Evolutionary conservation across 225 moss, liverwort and hornwort genomes (phyloP), one percentile per base, ranked within the genome.

Genomic region (Climacium dendroides): DNA sequence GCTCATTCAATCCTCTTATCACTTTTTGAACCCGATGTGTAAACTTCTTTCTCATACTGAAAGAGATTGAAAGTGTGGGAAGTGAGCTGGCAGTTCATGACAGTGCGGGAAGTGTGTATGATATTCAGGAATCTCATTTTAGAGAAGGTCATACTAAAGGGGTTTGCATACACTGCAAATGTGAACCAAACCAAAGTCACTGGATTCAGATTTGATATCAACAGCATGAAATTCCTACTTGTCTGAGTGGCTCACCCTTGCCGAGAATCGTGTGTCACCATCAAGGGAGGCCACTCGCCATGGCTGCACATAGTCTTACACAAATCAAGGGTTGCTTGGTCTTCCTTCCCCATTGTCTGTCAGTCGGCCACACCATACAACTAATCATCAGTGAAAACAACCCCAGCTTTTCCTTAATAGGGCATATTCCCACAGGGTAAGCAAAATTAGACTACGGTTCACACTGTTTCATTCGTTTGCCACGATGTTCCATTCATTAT

Each of bases 201-300:
- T 57, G 34, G 70, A 55, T 5, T 32, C 35, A 59, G 28, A 70
- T 23, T 19, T 74, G 41, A 65, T 41, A 65, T 54, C 54, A 64
- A 77, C 39, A 64, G 65, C 23, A 65, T 41, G 54, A 77, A 64
- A 32, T 32, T 43, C 85, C 54, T 64, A 32, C n/a, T 77, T 54
- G 34, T 32, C 74, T 61, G n/a, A 37, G 85, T 61, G 74, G 67
- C 58, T 78, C 83, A 98, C 98, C 98, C 97, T 95, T 98, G 96
- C 62, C 93, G 90, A 71, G 91, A 85, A 91, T 98, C 97, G 30
- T 93, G 94, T 47, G 92, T 94, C 22, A 98, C 98, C 90, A 96
- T 93, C 88, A 98, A 94, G 64, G 98, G 98, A 58, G 98, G 95
- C 85, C 95, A 94, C 63, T 95, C 95, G 29, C 98, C 98, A 66